A percentile compares a stretch with the other conserved stretches of the same genome.
These are phyloP conservation scores for Dioscorea cayenensis DNA, from an alignment of 116 monocot species.

Conservation along the genomic window DNA sequence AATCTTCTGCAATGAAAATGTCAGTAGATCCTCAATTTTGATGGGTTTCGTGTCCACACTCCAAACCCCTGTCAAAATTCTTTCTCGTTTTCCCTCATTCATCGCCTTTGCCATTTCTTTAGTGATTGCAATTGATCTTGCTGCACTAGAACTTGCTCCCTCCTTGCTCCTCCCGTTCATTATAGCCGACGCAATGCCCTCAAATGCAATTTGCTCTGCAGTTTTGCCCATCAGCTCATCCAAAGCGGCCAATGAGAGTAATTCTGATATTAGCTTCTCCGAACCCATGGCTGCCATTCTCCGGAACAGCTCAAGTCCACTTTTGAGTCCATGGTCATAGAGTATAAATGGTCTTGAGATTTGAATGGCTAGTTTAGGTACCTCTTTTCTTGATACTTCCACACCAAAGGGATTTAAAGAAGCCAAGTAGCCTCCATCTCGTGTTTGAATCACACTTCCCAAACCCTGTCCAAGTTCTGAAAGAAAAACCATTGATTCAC, in stretches of 20 bases:
- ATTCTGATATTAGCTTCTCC: conserved; percentile 36
- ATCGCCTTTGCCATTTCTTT: conserved; percentile 46
- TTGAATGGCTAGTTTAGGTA: conserved; percentile 80
- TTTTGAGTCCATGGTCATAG: conserved; percentile 16
- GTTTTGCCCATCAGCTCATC: conserved; percentile 81
- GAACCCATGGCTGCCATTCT: conserved; percentile 47
- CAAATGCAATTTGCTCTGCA: conserved; percentile 86
- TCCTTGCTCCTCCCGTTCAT: conserved; percentile 61
- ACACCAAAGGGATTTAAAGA: conserved; percentile 66
- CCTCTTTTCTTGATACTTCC: conserved; percentile 32
- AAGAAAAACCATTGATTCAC: not conserved
- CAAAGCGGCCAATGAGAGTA: conserved; percentile 42
- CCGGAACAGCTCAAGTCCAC: conserved; percentile 76
- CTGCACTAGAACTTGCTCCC: conserved; percentile 67
- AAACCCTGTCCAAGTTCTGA: conserved; percentile 63
- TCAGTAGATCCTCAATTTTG: conserved; percentile 44
- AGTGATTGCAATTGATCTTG: conserved; percentile 38
- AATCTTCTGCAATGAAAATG: conserved; percentile 68
- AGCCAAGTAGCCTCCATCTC: conserved; percentile 82
- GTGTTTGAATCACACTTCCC: conserved; percentile 69
- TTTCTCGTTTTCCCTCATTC: conserved; percentile 47
- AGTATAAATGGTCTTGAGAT: conserved; percentile 66
- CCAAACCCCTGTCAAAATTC: conserved; percentile 64
- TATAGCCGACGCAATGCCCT: conserved; percentile 82
- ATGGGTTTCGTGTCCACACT: conserved; percentile 49